Percentiles rank a stretch among this genome's conserved stretches.
Conservation (phyloP, 768 basidiomycete genomes). For the Lactarius psammicola region DNA sequence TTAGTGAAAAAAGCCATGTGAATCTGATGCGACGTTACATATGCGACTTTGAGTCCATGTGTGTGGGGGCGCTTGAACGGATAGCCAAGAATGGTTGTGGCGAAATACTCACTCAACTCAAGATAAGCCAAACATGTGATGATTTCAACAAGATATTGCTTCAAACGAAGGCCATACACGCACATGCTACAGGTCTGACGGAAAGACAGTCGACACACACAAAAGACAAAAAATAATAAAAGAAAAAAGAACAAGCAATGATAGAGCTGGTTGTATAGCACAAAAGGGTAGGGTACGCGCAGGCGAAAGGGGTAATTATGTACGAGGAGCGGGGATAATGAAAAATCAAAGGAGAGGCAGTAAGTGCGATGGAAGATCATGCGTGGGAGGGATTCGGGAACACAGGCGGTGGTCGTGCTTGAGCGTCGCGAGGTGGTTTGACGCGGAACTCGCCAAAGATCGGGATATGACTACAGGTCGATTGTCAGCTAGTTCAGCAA, state of each 20-base stretch:
- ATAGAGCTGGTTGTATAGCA: conserved; percentile 27
- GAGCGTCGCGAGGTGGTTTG: conserved; percentile 59
- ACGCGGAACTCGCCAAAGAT: conserved; percentile 75
- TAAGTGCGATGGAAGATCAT: conserved; percentile 30
- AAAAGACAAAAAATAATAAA: conserved; percentile 26
- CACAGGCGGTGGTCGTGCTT: conserved; percentile 39
- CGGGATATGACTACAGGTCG: conserved; percentile 59
- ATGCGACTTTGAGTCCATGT: neutral
- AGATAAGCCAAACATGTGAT: conserved; percentile 2
- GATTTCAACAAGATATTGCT: conserved; percentile 32
- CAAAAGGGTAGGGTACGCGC: conserved; percentile 9
- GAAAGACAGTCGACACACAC: conserved; percentile 26
- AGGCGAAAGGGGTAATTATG: conserved; percentile 20
- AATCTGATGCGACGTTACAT: conserved; percentile 1
- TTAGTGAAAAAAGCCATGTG: neutral
- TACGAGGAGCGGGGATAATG: conserved; percentile 22
- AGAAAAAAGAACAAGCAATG: conserved; percentile 24
- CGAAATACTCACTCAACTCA: neutral
- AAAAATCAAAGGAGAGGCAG: conserved; percentile 18
- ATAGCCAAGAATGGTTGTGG: neutral
- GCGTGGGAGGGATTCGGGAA: conserved; percentile 42
- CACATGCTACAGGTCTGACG: conserved; percentile 44
- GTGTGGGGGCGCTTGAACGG: neutral
- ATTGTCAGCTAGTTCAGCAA: conserved; percentile 28
- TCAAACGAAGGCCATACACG: conserved; percentile 40